Conservation (phyloP, 306 rosid species). For the Pueraria montana region DNA sequence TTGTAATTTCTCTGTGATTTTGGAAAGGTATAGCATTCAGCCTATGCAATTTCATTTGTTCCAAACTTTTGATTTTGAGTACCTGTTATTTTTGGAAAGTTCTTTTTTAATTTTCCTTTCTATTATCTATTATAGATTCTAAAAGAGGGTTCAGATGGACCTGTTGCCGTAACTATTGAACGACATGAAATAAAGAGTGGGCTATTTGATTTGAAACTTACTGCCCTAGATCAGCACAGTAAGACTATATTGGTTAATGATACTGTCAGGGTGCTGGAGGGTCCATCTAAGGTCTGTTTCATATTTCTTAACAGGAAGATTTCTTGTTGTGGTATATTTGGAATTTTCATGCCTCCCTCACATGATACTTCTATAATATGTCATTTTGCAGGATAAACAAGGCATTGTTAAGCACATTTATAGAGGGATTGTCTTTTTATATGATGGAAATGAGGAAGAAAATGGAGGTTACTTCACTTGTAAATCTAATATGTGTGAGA, state of each 20-base stretch:
- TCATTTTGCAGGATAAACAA: conserved; percentile 80
- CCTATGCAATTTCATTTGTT: conserved; percentile 33
- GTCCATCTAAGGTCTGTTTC: conserved; percentile 76
- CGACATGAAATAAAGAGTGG: conserved; percentile 70
- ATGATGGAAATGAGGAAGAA: conserved; percentile 73
- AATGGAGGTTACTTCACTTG: conserved; percentile 85
- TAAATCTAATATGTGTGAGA: conserved; percentile 87
- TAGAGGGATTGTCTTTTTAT: conserved; percentile 74
- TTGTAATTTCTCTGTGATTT: conserved; percentile 15
- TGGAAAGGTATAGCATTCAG: conserved; percentile 64
- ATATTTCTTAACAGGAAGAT: neutral
- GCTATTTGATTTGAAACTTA: conserved; percentile 74
- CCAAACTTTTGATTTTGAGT: conserved; percentile 22
- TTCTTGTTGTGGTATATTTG: conserved; percentile 16
- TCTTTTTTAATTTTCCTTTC: conserved; percentile 22
- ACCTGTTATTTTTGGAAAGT: conserved; percentile 20
- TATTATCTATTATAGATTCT: conserved; percentile 69
- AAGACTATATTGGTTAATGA: conserved; percentile 80
- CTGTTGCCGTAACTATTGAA: conserved; percentile 64
- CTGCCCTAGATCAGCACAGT: conserved; percentile 70
- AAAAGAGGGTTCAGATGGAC: conserved; percentile 77
- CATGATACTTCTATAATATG: conserved; percentile 42
- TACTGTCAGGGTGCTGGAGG: conserved; percentile 76
- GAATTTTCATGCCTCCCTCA: conserved; percentile 23
- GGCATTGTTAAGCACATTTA: conserved; percentile 87